A percentile compares a stretch with the other conserved stretches of the same genome.
Conservation (phyloP, 371 early-diverging fungal genomes). For the Mucor racemosus region DNA sequence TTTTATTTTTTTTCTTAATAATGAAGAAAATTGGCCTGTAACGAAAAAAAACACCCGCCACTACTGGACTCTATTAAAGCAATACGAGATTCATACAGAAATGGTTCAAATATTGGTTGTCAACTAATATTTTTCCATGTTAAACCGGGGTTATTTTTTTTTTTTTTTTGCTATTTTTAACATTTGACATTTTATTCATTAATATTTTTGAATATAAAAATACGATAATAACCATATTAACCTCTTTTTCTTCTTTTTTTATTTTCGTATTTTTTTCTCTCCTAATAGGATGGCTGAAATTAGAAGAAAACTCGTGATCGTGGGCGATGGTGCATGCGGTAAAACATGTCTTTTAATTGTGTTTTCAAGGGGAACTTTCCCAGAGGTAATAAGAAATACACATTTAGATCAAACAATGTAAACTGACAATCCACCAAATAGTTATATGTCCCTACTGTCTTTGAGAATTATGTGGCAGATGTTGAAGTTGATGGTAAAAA, state of each 20-base stretch:
- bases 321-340: slow-evolving; percentile 98
- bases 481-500: slow-evolving; percentile 71
- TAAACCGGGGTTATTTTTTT: not conserved
- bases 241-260: not conserved
- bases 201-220: not conserved
- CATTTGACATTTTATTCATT: not conserved
- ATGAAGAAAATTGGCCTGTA: not conserved
- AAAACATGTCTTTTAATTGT: slow-evolving; percentile 97
- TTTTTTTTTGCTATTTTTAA: slow-evolving; percentile 1
- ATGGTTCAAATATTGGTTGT: no score
- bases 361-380: slow-evolving; percentile 92
- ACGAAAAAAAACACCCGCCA: no score
- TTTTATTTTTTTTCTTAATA: not conserved
- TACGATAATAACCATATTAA: not conserved
- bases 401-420: not conserved
- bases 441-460: slow-evolving; percentile 92
- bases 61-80: no score
- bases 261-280: slow-evolving; percentile 6
- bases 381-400: slow-evolving; percentile 64
- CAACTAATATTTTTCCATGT: not conserved
- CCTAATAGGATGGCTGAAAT: slow-evolving; percentile 73
- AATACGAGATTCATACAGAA: no score
- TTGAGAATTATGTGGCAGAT: slow-evolving; percentile 95
- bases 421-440: slow-evolving; percentile 18
- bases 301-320: slow-evolving; percentile 95